A percentile compares a stretch with the other conserved stretches of the same genome.
Evolutionary conservation across 768 basidiomycete genomes (phyloP).

Genomic region (Auriscalpium vulgare): DNA sequence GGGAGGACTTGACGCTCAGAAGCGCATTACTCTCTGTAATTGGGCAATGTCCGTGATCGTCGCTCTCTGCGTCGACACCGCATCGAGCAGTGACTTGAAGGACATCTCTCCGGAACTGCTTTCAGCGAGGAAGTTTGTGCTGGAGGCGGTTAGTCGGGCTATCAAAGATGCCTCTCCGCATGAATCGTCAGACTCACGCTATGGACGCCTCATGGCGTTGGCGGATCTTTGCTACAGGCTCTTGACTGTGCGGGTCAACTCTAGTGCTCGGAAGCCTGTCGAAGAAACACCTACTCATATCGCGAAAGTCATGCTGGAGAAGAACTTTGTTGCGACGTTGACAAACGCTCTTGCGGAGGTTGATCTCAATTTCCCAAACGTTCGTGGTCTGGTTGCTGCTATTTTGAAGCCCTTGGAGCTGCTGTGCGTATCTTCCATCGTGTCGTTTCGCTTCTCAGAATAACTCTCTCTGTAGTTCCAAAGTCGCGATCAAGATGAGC

Average conservation of each 20-base stretch:
- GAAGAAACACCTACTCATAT: constrained; percentile 82
- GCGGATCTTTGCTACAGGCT: constrained; percentile 85
- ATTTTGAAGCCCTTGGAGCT: constrained; percentile 85
- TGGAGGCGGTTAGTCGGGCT: constrained; percentile 81
- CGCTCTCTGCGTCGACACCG: constrained; percentile 86
- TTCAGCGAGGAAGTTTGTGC: constrained; percentile 86
- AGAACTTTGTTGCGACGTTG: constrained; percentile 85
- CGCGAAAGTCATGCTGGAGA: constrained; percentile 97
- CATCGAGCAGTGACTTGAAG: constrained; percentile 57
- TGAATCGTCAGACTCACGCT: constrained; percentile 60
- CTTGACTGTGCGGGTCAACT: constrained; percentile 69
- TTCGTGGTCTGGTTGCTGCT: constrained; percentile 77
- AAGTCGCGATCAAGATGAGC: constrained; percentile 98
- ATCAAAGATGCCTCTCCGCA: constrained; percentile 68
- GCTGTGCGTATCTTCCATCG: constrained; percentile 46
- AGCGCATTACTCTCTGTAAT: constrained; percentile 58
- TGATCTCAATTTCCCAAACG: constrained; percentile 92
- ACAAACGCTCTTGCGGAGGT: constrained; percentile 86
- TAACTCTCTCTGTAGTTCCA: constrained; percentile 50
- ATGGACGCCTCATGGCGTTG: constrained; percentile 82
- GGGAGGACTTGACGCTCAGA: constrained; percentile 44
- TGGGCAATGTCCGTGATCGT: constrained; percentile 89
- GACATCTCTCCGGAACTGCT: constrained; percentile 72
- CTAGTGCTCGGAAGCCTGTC: constrained; percentile 41
- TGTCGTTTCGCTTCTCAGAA: not conserved